phyloP scores from a whole-genome alignment of 495 filamentous ascomycete genomes.

The Penicillium arizonense region DNA sequence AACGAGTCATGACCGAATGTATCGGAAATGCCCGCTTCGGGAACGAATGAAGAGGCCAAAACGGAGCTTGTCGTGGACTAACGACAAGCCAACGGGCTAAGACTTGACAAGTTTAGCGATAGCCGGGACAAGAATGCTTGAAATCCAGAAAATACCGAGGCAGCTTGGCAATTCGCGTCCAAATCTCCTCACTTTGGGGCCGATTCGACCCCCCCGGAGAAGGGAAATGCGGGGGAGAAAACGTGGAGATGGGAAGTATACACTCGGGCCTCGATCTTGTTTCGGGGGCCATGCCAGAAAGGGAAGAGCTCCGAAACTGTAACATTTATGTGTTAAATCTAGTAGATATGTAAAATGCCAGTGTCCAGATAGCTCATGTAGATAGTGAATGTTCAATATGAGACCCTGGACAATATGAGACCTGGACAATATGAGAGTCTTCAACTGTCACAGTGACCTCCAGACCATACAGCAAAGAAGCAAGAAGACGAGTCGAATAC shows the following conservation, averaged over 20 bases:
- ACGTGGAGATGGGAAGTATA: constrained; percentile 21
- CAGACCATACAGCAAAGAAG: not conserved
- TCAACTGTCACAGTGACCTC: too few species aligned
- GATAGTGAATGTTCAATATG: not conserved
- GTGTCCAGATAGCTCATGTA: not conserved
- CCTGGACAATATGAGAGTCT: too few species aligned
- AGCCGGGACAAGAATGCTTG: constrained; percentile 17
- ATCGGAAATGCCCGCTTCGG: constrained; percentile 6
- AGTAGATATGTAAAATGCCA: not conserved
- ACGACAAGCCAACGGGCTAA: not conserved
- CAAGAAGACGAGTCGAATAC: not conserved
- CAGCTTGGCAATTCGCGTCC: constrained; percentile 5
- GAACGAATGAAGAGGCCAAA: constrained; percentile 4
- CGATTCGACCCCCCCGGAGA: not conserved
- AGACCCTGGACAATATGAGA: too few species aligned
- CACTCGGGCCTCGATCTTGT: constrained; percentile 7
- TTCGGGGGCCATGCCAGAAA: constrained; percentile 14
- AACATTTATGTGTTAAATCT: not conserved
- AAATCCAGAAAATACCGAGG: constrained; percentile 35
- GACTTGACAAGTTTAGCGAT: constrained; percentile 16
- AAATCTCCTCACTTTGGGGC: not conserved
- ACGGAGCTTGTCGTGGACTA: not conserved
- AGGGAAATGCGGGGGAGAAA: constrained; percentile 26
- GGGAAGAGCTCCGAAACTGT: constrained; percentile 22
- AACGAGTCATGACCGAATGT: not conserved